Percentiles rank a stretch among this genome's conserved stretches.
Conservation (phyloP, 768 basidiomycete genomes). For the Artomyces pyxidatus region DNA sequence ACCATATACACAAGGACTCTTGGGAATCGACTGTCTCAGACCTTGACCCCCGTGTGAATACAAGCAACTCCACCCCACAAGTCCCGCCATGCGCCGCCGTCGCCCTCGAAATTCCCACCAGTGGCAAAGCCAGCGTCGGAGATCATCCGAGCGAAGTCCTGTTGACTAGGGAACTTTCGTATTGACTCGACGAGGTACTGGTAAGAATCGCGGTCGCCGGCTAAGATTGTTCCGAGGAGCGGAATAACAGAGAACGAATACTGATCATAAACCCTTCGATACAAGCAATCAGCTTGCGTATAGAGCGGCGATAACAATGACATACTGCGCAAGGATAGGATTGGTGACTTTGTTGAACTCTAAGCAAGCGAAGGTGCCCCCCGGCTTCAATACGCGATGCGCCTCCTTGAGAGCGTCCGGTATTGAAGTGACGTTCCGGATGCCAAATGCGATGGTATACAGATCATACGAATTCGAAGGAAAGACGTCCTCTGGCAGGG, state of each 20-base stretch:
- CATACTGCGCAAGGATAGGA: constrained; percentile 79
- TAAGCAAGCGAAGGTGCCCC: constrained; percentile 90
- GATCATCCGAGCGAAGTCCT: constrained; percentile 86
- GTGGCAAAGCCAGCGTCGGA: constrained; percentile 74
- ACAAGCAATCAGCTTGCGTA: not conserved
- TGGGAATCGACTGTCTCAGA: constrained; percentile 28
- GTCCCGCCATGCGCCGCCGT: constrained; percentile 81
- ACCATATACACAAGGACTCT: not conserved
- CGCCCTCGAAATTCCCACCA: constrained; percentile 47
- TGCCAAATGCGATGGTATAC: constrained; percentile 98
- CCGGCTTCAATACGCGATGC: constrained; percentile 90
- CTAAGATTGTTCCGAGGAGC: constrained; percentile 91
- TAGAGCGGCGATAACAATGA: constrained; percentile 13
- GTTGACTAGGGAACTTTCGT: constrained; percentile 83
- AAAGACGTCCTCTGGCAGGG: constrained; percentile 58
- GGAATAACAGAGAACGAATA: constrained; percentile 97
- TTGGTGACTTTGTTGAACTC: constrained; percentile 94
- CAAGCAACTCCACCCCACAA: constrained; percentile 85
- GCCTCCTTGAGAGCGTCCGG: constrained; percentile 85
- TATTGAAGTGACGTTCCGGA: constrained; percentile 93
- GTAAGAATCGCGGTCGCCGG: constrained; percentile 90
- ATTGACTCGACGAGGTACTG: constrained; percentile 98
- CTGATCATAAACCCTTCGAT: constrained; percentile 74
- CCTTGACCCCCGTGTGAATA: constrained; percentile 78
- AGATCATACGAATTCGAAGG: constrained; percentile 81